phyloP scores from a whole-genome alignment of 371 early-diverging fungal species.

The Coemansia sp. region DNA sequence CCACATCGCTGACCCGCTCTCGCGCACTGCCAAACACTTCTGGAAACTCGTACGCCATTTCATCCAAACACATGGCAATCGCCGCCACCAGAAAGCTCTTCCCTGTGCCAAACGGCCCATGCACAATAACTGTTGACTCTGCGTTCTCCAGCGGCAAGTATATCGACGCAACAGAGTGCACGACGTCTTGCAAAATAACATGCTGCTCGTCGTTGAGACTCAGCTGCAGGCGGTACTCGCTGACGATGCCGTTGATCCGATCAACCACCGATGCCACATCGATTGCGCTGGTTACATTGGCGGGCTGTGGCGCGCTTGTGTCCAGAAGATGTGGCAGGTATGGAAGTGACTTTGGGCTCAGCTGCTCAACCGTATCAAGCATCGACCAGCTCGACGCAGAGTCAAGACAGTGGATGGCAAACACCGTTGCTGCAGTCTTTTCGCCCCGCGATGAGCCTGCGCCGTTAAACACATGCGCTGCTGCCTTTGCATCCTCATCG shows the following conservation, averaged over 20 bases:
- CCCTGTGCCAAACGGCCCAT: conserved; percentile 67
- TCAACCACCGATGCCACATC: conserved; percentile 9
- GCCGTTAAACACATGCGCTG: conserved; percentile 26
- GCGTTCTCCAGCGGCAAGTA: conserved; percentile 35
- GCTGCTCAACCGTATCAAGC: conserved; percentile 58
- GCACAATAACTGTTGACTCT: conserved; percentile 56
- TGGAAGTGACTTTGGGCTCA: conserved; percentile 54
- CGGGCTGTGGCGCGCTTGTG: not conserved
- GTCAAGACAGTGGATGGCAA: conserved; percentile 65
- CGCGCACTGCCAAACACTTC: conserved; percentile 25
- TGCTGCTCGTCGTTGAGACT: conserved; percentile 58
- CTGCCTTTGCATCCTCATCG: conserved; percentile 43
- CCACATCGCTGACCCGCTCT: not conserved
- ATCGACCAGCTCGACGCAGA: conserved; percentile 73
- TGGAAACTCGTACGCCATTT: conserved; percentile 56
- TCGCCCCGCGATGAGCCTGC: not conserved
- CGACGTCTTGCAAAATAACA: conserved; percentile 57
- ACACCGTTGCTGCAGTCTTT: conserved; percentile 40
- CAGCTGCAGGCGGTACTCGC: conserved; percentile 14
- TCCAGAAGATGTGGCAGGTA: conserved; percentile 55
- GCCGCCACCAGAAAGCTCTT: conserved; percentile 74
- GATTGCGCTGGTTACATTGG: too few species aligned
- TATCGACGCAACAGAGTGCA: conserved; percentile 57
- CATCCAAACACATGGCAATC: conserved; percentile 69
- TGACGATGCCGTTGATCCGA: conserved; percentile 9